Evolutionary conservation across 106 monocot genomes (phyloP).

Genomic region (Hemerocallis citrina): DNA sequence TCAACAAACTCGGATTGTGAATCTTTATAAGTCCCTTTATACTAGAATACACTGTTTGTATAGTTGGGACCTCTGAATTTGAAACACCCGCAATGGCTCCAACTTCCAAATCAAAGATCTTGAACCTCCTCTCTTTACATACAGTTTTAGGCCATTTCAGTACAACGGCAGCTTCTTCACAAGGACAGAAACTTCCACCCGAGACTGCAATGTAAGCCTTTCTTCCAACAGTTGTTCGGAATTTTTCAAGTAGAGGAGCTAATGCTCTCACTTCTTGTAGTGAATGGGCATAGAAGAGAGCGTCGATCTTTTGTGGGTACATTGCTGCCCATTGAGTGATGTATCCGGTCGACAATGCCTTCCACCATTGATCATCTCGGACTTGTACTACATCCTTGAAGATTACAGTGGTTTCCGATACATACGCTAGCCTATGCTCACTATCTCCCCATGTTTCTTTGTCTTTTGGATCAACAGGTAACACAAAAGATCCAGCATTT

Average conservation of each 20-base stretch:
- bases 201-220: constrained; percentile 94
- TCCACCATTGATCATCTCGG: constrained; percentile 98
- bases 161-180: constrained; percentile 54
- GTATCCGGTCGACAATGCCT: constrained; percentile 71
- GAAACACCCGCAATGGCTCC: constrained; percentile 61
- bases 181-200: constrained; percentile 72
- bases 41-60: constrained; percentile 87
- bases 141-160: constrained; percentile 78
- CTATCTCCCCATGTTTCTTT: constrained; percentile 99
- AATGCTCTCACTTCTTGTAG: constrained; percentile 54
- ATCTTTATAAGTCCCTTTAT: constrained; percentile 75
- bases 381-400: constrained; percentile 93
- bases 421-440: constrained; percentile 96
- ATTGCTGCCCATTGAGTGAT: constrained; percentile 98
- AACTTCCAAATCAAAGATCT: constrained; percentile 83
- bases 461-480: constrained; percentile 82
- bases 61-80: constrained; percentile 66
- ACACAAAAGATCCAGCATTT: constrained; percentile 81
- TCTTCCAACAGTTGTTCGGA: constrained; percentile 50
- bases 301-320: constrained; percentile 91
- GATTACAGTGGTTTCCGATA: constrained; percentile 93
- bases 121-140: constrained; percentile 94
- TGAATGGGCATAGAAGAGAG: constrained; percentile 90
- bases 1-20: constrained; percentile 77
- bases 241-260: constrained; percentile 79